Evolutionary conservation across 257 asterid species (phyloP), one percentile per base, ranked within the genome.

Genomic region (Buddleja alternifolia): DNA sequence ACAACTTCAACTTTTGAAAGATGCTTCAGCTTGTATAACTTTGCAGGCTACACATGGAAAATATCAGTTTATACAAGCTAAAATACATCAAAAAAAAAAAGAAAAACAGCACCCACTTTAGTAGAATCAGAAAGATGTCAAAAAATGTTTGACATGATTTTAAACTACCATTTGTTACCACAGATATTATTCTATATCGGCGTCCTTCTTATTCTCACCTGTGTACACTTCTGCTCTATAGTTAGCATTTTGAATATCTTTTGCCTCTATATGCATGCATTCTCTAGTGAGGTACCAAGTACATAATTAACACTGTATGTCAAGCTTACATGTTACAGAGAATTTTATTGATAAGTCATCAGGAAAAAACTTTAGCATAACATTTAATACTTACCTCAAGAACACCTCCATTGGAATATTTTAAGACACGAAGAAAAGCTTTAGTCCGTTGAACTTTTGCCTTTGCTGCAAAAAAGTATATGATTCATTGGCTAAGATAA

Each of bases 341-440:
- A n/a, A 25, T 14, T 47, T 69, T 8, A 10, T 17, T 15, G n/a
- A 10, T 40, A 34, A 17, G 14, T 55, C 46, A 50, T 20, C 10
- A 19, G 24, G n/a, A 60, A 42, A 34, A 52, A 71, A 50, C 19
- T 16, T 20, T 53, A 34, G 55, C 15, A 16, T 19, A 65, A 23
- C 60, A 55, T 52, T 23, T 20, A 11, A 40, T 54, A 63, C 53
- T 63, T 75, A 93, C 97, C 96, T 94, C 99, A 36, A 94, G 95
- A 71, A 84, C 89, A 59, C 97, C 97, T 46, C 99, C 99, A 73
- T 66, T 79, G 1, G 99, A 89, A 84, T 91, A 86, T 71, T 91
- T 94, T 70, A 94, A 62, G 77, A 94, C 97, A 67, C 97, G 97
- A 54, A 94, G 95, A 84, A 94, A 94, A 55, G 97, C 99, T 87